These are phyloP conservation scores for Phytopythium kandeliae DNA, from an alignment of 352 stramenopile genomes.

Conservation along the genomic window DNA sequence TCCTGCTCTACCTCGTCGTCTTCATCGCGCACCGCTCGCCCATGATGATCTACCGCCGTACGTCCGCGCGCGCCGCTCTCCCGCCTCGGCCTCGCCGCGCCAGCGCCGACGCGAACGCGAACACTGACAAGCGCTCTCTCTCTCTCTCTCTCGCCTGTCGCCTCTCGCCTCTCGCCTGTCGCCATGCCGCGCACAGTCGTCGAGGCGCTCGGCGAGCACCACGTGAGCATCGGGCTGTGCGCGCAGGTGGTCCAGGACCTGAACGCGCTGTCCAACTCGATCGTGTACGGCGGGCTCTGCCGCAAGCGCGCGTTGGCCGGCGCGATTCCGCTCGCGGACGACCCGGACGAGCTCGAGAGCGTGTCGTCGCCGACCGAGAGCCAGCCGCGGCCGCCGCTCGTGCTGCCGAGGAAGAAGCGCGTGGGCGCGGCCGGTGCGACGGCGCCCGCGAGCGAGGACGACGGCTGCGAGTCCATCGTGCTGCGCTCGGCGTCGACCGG, in stretches of 20 bases:
- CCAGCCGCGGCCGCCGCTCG: constrained; percentile 8
- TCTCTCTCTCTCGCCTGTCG: too few species aligned
- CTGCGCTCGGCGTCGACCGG: constrained; percentile 4
- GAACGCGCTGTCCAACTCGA: constrained; percentile 65
- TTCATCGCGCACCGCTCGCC: constrained; percentile 62
- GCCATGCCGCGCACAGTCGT: too few species aligned
- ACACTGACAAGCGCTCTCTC: too few species aligned
- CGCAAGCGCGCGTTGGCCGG: constrained; percentile 10
- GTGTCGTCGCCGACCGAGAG: constrained; percentile 42
- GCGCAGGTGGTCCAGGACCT: constrained; percentile 63
- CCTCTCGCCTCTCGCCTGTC: too few species aligned
- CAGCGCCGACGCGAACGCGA: too few species aligned
- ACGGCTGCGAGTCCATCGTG: constrained; percentile 5
- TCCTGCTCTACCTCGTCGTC: constrained; percentile 67
- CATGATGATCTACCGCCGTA: constrained; percentile 71
- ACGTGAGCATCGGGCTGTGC: constrained; percentile 23
- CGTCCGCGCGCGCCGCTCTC: too few species aligned
- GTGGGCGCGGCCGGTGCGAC: background rate
- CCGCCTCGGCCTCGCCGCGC: too few species aligned
- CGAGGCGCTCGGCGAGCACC: constrained; percentile 9
- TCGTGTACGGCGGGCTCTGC: constrained; percentile 66
- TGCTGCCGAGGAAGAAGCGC: constrained; percentile 22
- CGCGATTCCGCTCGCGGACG: constrained; percentile 4
- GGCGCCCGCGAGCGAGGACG: too few species aligned
- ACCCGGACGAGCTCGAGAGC: constrained; percentile 30